Base-by-base conservation (phyloP, 2,329 filamentous ascomycete species). In the Penicillium capsulatum region DNA sequence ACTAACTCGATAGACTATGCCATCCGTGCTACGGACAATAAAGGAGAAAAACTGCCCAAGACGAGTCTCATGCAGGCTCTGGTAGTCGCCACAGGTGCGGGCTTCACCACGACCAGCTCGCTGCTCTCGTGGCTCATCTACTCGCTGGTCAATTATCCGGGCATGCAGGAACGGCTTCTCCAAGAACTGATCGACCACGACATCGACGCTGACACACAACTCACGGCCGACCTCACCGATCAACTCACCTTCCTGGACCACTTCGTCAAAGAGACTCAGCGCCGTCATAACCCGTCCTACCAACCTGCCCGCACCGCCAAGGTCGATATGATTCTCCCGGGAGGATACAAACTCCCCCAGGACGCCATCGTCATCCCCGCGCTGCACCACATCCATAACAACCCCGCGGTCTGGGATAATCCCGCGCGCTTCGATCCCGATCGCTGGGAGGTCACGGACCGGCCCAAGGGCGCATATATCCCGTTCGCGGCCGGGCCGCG, bases 81-180 rank as follows among this genome's bases (percentile, higher is more conserved):
- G 0, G 61, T 79, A 2, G 74, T 80, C 3, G 69, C 70, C 5
- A 75, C 71, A 0, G 77, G 67, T 3, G 78, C 78, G 2, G 79
- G 79, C 13, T 81, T 81, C 63, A 79, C 74, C 1, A 81, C 78
- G 0, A 81, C 75, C 1, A 74, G 71, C 3, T 75, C 75, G 0
- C 68, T 81, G 3, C 64, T 81, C 2, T 77, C 75, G 0, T 81
- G 77, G 78, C 63, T 76, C 1, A 54, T 80, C 27, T 80, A 79
- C 53, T 66, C 69, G 4, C 58, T 80, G 1, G 70, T 74, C 4
- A 63, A 57, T 2, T 81, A 81, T 49, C 66, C 69, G 0, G 77
- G 74, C 0, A 72, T 73, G 57, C 78, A 81, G 52, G 75, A 76
- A 7, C 63, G 70, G 2, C 67, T 81, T 0, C 62, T 81, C 0